Evolutionary conservation across 169 alveolate genomes (phyloP).

Genomic region (Miamiensis avidus): DNA sequence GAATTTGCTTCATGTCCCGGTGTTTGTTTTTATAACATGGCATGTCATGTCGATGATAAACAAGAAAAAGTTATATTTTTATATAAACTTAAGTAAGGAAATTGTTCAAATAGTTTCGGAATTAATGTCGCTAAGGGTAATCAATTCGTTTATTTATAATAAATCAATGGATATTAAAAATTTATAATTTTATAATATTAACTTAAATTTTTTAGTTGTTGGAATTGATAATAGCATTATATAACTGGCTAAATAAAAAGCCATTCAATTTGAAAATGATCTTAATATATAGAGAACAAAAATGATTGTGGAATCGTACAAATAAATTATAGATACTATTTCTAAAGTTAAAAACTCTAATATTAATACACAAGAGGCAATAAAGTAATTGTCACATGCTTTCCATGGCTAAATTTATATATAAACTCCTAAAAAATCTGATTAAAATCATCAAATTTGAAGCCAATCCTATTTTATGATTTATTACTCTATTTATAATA

Average conservation of each 20-base stretch:
- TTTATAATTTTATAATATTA: conserved; percentile 16
- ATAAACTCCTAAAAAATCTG: too few relatives aligned
- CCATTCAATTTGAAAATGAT: conserved; percentile 18
- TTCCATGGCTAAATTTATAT: too few relatives aligned
- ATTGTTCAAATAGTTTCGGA: conserved; percentile 96
- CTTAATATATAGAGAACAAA: background rate
- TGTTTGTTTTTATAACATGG: conserved; percentile 87
- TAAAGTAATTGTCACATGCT: too few relatives aligned
- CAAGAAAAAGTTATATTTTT: conserved; percentile 87
- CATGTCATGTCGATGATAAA: conserved; percentile 76
- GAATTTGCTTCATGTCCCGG: conserved; percentile 59
- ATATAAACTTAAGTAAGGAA: conserved; percentile 93
- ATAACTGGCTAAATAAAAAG: conserved; percentile 28
- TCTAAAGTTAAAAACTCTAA: too few relatives aligned
- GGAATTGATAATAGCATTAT: conserved; percentile 33
- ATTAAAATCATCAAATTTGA: too few relatives aligned
- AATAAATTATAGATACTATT: too few relatives aligned
- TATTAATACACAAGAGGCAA: too few relatives aligned
- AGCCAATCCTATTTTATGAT: too few relatives aligned
- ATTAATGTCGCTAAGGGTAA: conserved; percentile 94
- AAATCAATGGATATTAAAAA: background rate
- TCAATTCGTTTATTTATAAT: conserved; percentile 2
- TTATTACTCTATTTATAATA: too few relatives aligned
- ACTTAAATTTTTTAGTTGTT: conserved; percentile 26
- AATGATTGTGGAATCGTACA: too few relatives aligned